phyloP scores from a whole-genome alignment of 106 monocot genomes.

The Posidonia australis region DNA sequence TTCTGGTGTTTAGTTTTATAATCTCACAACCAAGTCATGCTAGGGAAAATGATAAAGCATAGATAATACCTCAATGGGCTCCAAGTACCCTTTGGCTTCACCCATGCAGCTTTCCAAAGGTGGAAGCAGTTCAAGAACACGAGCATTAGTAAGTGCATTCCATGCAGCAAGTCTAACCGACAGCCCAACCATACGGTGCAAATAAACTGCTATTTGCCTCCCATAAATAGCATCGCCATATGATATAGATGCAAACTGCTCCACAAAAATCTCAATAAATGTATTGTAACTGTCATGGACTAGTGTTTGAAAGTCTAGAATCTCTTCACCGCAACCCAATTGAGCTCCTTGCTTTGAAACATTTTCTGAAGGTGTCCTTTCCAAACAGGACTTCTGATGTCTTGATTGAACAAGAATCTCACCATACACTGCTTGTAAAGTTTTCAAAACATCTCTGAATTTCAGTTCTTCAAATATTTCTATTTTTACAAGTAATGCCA shows the following conservation, averaged over 20 bases:
- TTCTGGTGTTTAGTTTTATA: no score
- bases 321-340: not conserved
- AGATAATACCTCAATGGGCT: slow-evolving; percentile 92
- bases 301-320: slow-evolving; percentile 48
- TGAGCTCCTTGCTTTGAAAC: not conserved
- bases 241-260: slow-evolving; percentile 87
- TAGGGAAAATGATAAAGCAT: not conserved
- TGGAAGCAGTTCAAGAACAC: slow-evolving; percentile 72
- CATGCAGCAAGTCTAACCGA: slow-evolving; percentile 59
- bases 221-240: slow-evolving; percentile 82
- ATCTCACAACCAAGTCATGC: no score
- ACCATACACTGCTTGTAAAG: slow-evolving; percentile 77
- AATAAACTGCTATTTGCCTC: slow-evolving; percentile 73
- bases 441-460: slow-evolving; percentile 49
- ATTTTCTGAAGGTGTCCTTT: slow-evolving; percentile 1
- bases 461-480: slow-evolving; percentile 59
- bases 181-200: slow-evolving; percentile 50
- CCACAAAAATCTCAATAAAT: slow-evolving; percentile 71
- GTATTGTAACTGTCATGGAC: slow-evolving; percentile 73
- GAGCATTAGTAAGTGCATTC: slow-evolving; percentile 63
- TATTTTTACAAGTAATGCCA: slow-evolving; percentile 39
- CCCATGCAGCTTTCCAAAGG: slow-evolving; percentile 47
- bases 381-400: not conserved
- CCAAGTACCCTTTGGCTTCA: slow-evolving; percentile 58
- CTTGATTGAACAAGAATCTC: slow-evolving; percentile 29